Evolutionary conservation across 192 early-diverging fungal species (phyloP).

Genomic region (Backusella liffmaniae): DNA sequence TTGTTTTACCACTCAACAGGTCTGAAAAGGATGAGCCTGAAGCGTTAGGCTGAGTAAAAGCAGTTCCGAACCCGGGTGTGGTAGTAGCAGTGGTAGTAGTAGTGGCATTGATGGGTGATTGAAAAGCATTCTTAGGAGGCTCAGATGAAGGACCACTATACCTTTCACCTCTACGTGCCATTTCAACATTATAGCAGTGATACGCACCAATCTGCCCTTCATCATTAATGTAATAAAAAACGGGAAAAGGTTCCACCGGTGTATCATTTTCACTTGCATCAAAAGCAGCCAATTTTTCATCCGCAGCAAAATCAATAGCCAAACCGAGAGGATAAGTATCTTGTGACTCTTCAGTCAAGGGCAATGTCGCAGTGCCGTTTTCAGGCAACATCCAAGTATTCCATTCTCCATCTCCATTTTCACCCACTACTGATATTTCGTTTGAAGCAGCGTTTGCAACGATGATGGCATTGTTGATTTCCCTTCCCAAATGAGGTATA

Average conservation of each 20-base stretch:
- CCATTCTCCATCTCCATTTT: conserved; percentile 53
- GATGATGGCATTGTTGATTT: conserved; percentile 40
- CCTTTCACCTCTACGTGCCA: conserved; percentile 38
- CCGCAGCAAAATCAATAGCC: conserved; percentile 71
- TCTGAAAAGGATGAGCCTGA: neutral
- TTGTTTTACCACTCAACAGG: neutral
- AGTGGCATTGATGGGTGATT: neutral
- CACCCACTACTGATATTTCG: conserved; percentile 52
- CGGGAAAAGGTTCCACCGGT: conserved; percentile 58
- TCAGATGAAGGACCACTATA: conserved; percentile 44
- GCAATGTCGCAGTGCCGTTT: conserved; percentile 48
- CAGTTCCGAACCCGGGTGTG: neutral
- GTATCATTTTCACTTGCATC: conserved; percentile 51
- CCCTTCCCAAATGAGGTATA: conserved; percentile 53
- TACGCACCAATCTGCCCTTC: conserved; percentile 65
- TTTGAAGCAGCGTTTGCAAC: conserved; percentile 40
- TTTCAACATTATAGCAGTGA: conserved; percentile 57
- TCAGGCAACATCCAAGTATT: conserved; percentile 68
- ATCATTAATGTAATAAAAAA: conserved; percentile 70
- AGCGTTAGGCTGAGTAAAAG: neutral
- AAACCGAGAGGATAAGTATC: conserved; percentile 72
- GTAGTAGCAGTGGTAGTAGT: neutral
- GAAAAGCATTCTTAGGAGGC: neutral
- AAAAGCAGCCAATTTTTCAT: conserved; percentile 49
- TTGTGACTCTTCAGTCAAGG: conserved; percentile 52